phyloP scores from a whole-genome alignment of 2,329 filamentous ascomycete genomes.

The Penicillium corylophilum region DNA sequence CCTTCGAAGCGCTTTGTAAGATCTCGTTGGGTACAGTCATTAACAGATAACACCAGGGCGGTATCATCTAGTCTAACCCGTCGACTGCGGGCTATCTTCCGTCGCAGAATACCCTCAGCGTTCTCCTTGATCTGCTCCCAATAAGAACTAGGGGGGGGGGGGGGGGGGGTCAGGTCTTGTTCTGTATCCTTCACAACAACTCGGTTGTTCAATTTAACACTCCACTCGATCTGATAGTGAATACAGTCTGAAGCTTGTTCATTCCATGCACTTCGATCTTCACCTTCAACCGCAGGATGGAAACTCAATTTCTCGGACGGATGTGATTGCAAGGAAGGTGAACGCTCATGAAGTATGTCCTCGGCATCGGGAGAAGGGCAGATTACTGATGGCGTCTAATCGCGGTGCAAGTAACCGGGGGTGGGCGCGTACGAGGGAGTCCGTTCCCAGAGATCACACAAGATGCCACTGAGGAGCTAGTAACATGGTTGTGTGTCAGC shows the following conservation, averaged over 20 bases:
- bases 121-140: conserved; percentile 20
- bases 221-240: too few species aligned
- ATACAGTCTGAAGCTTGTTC: too few species aligned
- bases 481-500: too few species aligned
- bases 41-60: too few species aligned
- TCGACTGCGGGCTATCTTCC: conserved; percentile 21
- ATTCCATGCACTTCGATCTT: too few species aligned
- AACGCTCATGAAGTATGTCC: conserved; percentile 6
- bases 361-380: conserved; percentile 11
- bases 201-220: conserved; percentile 17
- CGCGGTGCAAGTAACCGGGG: conserved; percentile 15
- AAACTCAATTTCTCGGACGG: too few species aligned
- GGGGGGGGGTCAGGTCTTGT: conserved; percentile 16
- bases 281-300: too few species aligned
- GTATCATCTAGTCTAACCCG: conserved; percentile 18
- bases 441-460: conserved; percentile 19
- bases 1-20: too few species aligned
- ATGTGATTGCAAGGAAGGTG: conserved; percentile 7
- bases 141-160: conserved; percentile 14
- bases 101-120: conserved; percentile 14
- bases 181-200: conserved; percentile 22
- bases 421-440: conserved; percentile 22
- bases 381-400: conserved; percentile 19
- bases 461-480: too few species aligned
- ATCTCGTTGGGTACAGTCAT: too few species aligned